These are phyloP conservation scores for Camellia lanceoleosa DNA, from an alignment of 148 eudicot genomes.

Conservation along the genomic window DNA sequence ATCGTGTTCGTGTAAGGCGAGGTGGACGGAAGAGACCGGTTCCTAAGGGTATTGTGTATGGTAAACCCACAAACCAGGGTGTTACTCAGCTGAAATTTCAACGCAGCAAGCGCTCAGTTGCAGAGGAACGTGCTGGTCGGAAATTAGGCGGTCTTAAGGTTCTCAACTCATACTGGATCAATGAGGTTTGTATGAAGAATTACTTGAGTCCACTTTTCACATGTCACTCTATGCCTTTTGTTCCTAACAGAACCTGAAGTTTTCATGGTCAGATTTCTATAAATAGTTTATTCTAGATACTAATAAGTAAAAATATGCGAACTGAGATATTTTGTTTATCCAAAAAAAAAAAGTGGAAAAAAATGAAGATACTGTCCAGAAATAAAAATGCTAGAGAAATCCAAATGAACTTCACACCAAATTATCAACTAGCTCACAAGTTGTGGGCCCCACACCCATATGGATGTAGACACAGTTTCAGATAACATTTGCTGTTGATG, in stretches of 20 bases:
- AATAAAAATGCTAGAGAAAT: too few relatives aligned
- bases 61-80: constrained; percentile 44
- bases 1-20: constrained; percentile 40
- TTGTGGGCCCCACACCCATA: too few relatives aligned
- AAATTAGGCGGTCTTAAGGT: constrained; percentile 40
- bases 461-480: too few relatives aligned
- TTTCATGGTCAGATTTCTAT: not conserved
- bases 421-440: too few relatives aligned
- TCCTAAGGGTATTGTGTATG: constrained; percentile 44
- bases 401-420: too few relatives aligned
- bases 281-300: not conserved
- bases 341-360: too few relatives aligned
- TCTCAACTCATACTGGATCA: constrained; percentile 49
- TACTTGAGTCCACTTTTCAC: not conserved
- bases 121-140: constrained; percentile 44
- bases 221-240: not conserved
- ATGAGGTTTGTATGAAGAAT: constrained; percentile 27
- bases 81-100: constrained; percentile 45
- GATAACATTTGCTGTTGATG: too few relatives aligned
- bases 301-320: not conserved
- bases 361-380: too few relatives aligned
- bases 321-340: not conserved
- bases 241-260: too few relatives aligned
- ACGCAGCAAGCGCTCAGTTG: constrained; percentile 47
- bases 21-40: constrained; percentile 46